phyloP scores from a whole-genome alignment of 306 rosid species.

The Leucaena leucocephala region DNA sequence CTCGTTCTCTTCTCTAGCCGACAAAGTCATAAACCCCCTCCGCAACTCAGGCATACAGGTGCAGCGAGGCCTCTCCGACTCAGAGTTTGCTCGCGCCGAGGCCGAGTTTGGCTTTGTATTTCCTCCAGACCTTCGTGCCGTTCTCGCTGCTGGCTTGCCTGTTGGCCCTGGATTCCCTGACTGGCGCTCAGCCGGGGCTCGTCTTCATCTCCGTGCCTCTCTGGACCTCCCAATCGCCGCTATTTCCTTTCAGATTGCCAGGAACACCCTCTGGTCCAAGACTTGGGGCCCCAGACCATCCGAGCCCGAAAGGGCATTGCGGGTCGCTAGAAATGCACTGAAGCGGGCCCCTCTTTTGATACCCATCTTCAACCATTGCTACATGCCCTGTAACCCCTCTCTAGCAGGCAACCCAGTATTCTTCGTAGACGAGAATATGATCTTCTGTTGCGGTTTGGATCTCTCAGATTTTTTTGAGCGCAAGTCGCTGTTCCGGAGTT shows the following conservation, averaged over 20 bases:
- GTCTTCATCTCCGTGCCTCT: conserved; percentile 80
- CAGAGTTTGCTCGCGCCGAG: conserved; percentile 91
- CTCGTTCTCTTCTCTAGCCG: conserved; percentile 74
- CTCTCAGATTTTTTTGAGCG: conserved; percentile 91
- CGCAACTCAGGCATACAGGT: conserved; percentile 69
- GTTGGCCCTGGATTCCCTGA: conserved; percentile 93
- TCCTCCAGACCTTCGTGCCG: conserved; percentile 92
- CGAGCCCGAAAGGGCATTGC: conserved; percentile 81
- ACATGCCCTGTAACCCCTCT: conserved; percentile 92
- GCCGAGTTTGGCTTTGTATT: conserved; percentile 90
- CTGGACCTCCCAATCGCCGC: conserved; percentile 95
- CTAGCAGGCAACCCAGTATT: conserved; percentile 91
- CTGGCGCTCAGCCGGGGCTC: conserved; percentile 78
- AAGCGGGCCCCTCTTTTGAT: conserved; percentile 92
- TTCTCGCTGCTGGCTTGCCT: conserved; percentile 83
- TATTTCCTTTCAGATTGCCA: conserved; percentile 87
- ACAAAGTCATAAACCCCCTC: conserved; percentile 67
- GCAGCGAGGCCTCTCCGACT: conserved; percentile 71
- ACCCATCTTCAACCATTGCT: conserved; percentile 94
- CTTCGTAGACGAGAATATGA: conserved; percentile 86
- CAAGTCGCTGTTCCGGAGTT: conserved; percentile 64
- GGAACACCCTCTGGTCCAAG: conserved; percentile 84
- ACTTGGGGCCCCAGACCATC: conserved; percentile 86
- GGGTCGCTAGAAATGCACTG: conserved; percentile 75
- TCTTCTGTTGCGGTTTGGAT: conserved; percentile 91